phyloP scores from a whole-genome alignment of 2,329 filamentous ascomycete species.

The Neocatenulostroma microsporum region DNA sequence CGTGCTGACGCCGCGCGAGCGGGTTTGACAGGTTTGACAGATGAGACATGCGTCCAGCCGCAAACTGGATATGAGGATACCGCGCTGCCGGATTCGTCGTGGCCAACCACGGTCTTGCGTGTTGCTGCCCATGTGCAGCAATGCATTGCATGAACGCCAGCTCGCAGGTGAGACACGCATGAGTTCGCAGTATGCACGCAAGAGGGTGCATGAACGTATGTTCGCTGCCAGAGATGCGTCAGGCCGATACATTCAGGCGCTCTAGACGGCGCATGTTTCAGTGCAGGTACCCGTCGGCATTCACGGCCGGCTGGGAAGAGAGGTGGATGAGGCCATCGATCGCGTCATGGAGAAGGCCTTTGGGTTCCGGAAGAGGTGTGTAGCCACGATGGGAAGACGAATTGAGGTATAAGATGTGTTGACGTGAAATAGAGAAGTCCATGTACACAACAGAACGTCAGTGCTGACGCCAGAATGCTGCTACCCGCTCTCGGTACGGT shows the following conservation, averaged over 20 bases:
- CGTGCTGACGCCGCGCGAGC: background rate
- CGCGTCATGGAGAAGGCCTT: too few relatives aligned
- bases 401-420: too few relatives aligned
- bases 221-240: constrained; percentile 2
- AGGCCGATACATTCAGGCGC: background rate
- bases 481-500: too few relatives aligned
- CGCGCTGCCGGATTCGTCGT: background rate
- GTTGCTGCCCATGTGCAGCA: background rate
- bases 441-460: too few relatives aligned
- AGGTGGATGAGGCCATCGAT: too few relatives aligned
- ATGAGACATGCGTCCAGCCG: constrained; percentile 3
- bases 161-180: constrained; percentile 3
- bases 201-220: constrained; percentile 1
- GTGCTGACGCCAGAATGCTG: too few relatives aligned
- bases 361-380: too few relatives aligned
- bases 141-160: background rate
- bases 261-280: constrained; percentile 3
- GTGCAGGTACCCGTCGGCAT: constrained; percentile 6
- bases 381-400: too few relatives aligned
- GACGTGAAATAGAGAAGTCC: too few relatives aligned
- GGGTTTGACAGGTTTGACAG: constrained; percentile 4
- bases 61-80: background rate
- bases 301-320: too few relatives aligned
- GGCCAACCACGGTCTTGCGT: too few relatives aligned
- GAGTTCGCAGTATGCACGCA: constrained; percentile 3